Evolutionary conservation across 352 stramenopile genomes (phyloP), one percentile per base, ranked within the genome.

Genomic region (Aphanomyces stellatus): DNA sequence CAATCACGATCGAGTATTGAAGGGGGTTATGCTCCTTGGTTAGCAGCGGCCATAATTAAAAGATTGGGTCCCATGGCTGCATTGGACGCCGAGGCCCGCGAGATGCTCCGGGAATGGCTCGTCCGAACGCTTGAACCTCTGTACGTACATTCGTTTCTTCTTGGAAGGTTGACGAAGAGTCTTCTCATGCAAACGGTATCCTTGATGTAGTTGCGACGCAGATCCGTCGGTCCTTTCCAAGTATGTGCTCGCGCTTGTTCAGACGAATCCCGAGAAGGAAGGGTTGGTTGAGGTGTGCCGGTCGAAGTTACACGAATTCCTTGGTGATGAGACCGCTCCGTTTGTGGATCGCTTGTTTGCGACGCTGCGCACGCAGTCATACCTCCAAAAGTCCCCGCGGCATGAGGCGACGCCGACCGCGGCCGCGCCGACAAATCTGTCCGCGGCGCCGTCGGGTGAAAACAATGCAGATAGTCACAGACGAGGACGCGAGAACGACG

Each of bases 191-290:
- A n/a, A n/a, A n/a, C n/a, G n/a, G n/a, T n/a, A n/a, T n/a, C n/a
- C n/a, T n/a, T 67, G 17, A 53, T 35, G 30, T 56, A 95, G 86
- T 63, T 93, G 87, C 62, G 87, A 95, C 41, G 87, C 87, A 1
- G 87, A 95, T 69, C 87, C 87, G 1, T 84, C 90, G 25, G 87
- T 95, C 51, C 63, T 95, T 68, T 91, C 82, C 68, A 95, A 95
- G 67, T 95, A 95, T 67, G 85, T 95, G 41, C 67, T 93, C 22
- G 87, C 87, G 51, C 71, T 95, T 37, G 81, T 95, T 66, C 84
- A 93, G 75, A 89, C 87, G 68, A 76, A 95, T 60, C 87, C 85
- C 49, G 77, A 78, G 69, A 90, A 88, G 57, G 69, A 79, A 3
- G 86, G 81, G 0, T 69, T 95, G 43, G 76, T 79, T 33, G 81